Conservation (phyloP, 164 flowering plant genomes). For the Kingdonia uniflora region DNA sequence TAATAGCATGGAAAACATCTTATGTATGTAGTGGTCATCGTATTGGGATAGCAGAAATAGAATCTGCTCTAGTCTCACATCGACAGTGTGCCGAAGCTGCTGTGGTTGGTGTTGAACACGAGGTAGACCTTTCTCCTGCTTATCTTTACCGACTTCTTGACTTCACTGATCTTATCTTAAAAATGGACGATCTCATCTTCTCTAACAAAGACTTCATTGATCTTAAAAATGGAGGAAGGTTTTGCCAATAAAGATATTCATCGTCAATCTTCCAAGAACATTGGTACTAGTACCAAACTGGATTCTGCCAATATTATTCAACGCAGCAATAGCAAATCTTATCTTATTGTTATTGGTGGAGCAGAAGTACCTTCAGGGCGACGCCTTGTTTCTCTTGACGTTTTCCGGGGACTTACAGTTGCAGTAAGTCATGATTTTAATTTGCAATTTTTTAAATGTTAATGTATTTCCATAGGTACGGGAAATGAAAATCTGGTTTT, state of each 20-base stretch:
- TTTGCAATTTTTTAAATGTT: no score
- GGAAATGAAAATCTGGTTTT: no score
- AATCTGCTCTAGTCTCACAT: slow-evolving; percentile 96
- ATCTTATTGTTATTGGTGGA: slow-evolving; percentile 4
- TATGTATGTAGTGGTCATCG: slow-evolving; percentile 87
- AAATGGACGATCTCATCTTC: slow-evolving; percentile 51
- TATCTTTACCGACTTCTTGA: neutral
- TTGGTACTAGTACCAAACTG: no score
- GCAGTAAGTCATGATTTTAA: slow-evolving; percentile 28
- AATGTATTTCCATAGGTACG: no score
- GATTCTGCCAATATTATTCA: no score
- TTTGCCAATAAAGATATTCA: no score
- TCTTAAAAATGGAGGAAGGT: no score
- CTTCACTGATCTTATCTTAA: no score
- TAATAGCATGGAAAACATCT: no score
- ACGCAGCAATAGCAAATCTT: no score
- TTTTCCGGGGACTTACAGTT: slow-evolving; percentile 66
- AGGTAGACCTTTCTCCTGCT: slow-evolving; percentile 34
- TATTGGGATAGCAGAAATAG: slow-evolving; percentile 98
- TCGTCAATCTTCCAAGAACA: no score
- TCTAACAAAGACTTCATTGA: slow-evolving; percentile 62
- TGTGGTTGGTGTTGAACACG: slow-evolving; percentile 98
- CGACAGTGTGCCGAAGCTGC: slow-evolving; percentile 99
- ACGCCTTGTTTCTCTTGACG: slow-evolving; percentile 63
- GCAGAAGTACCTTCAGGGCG: slow-evolving; percentile 2